Evolutionary conservation across 176 grass and related monocot species (phyloP).

Genomic region (Paspalum notatum): DNA sequence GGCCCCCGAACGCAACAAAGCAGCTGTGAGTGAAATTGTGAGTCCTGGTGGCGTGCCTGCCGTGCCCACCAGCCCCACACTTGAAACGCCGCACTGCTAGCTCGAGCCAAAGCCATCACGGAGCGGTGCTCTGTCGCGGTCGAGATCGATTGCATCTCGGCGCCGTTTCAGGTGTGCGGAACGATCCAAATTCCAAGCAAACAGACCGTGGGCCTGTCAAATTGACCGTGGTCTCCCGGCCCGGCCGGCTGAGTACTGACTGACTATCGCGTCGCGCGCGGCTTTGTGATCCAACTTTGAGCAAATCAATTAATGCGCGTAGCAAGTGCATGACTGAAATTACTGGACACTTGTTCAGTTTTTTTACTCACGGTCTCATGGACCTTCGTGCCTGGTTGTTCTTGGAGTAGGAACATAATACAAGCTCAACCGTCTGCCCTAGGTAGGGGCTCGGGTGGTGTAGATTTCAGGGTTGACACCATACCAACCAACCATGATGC

Average conservation of each 20-base stretch:
- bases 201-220: not conserved
- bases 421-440: not conserved
- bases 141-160: not conserved
- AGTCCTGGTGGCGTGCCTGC: not conserved
- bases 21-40: too few relatives aligned
- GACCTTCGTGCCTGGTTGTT: not conserved
- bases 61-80: not conserved
- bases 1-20: too few relatives aligned
- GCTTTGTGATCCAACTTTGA: not conserved
- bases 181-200: not conserved
- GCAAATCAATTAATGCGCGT: too few relatives aligned
- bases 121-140: constrained; percentile 8
- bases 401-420: not conserved
- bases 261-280: not conserved
- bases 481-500: constrained; percentile 14
- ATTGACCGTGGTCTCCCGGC: not conserved
- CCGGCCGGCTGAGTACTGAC: not conserved
- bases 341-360: too few relatives aligned
- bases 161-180: not conserved
- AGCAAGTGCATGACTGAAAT: too few relatives aligned
- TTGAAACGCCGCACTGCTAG: constrained; percentile 5
- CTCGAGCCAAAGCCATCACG: not conserved
- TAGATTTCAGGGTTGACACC: constrained; percentile 16
- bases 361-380: too few relatives aligned
- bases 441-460: not conserved